Evolutionary conservation across 805 yeast species (phyloP).

Genomic region (Wickerhamomyces queroliae): DNA sequence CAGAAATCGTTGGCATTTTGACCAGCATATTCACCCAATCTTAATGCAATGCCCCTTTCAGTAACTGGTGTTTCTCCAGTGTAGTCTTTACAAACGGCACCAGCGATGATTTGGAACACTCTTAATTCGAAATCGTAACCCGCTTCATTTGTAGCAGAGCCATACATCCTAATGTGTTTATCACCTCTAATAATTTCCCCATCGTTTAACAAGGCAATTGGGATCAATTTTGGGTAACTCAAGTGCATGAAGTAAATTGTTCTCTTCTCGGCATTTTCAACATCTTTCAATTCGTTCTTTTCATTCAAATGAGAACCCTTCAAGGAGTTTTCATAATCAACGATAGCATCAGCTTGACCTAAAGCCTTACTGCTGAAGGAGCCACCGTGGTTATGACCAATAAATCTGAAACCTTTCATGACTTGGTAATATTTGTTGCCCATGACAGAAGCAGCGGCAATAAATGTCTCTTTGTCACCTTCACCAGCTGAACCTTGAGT

Average conservation of each 20-base stretch:
- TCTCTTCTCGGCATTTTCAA: slow-evolving; percentile 13
- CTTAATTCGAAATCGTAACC: slow-evolving; percentile 35
- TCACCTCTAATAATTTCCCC: slow-evolving; percentile 21
- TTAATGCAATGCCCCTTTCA: slow-evolving; percentile 21
- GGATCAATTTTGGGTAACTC: slow-evolving; percentile 49
- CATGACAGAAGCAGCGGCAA: slow-evolving; percentile 53
- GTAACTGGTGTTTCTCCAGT: slow-evolving; percentile 16
- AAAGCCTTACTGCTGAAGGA: slow-evolving; percentile 32
- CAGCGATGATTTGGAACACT: slow-evolving; percentile 33
- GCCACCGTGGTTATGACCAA: slow-evolving; percentile 26
- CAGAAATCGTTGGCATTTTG: slow-evolving; percentile 25
- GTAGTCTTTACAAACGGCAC: slow-evolving; percentile 28
- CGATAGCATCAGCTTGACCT: slow-evolving; percentile 35
- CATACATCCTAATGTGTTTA: slow-evolving; percentile 28
- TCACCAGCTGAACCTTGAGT: slow-evolving; percentile 71
- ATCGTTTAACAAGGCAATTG: slow-evolving; percentile 23
- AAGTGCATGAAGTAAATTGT: slow-evolving; percentile 46
- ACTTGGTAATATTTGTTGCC: slow-evolving; percentile 42
- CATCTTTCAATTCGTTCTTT: slow-evolving; percentile 8
- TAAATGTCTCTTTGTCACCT: slow-evolving; percentile 67
- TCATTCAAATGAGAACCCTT: slow-evolving; percentile 14
- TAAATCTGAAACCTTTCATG: slow-evolving; percentile 25
- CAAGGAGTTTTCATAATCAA: slow-evolving; percentile 21
- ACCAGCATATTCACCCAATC: slow-evolving; percentile 22
- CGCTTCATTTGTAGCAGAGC: slow-evolving; percentile 15